Evolutionary conservation across 1,284 basidiomycete genomes (phyloP).

Genomic region (Meira nashicola): DNA sequence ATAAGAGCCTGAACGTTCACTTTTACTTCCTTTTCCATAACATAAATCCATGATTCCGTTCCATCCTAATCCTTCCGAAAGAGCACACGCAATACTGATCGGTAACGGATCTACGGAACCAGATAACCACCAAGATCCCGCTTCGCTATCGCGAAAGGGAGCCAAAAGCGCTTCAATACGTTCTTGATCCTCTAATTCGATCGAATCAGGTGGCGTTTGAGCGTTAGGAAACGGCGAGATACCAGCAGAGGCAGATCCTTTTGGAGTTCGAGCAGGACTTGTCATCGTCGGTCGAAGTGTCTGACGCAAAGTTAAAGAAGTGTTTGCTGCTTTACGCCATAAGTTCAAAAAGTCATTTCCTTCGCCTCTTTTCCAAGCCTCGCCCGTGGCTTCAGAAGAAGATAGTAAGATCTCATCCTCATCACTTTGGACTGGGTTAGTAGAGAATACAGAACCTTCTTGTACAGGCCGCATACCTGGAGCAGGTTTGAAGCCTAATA

Average conservation of each 20-base stretch:
- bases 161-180: background rate
- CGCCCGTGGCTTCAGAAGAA: slow-evolving; percentile 7
- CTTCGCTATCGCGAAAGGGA: slow-evolving; percentile 11
- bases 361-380: slow-evolving; percentile 20
- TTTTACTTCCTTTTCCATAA: slow-evolving; percentile 39
- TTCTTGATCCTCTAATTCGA: background rate
- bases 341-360: slow-evolving; percentile 22
- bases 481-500: background rate
- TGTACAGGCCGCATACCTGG: slow-evolving; percentile 29
- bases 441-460: slow-evolving; percentile 24
- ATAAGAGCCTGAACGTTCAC: slow-evolving; percentile 24
- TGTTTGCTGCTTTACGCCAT: slow-evolving; percentile 12
- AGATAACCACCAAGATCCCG: slow-evolving; percentile 37
- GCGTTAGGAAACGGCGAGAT: background rate
- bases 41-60: slow-evolving; percentile 48
- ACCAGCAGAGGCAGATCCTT: background rate
- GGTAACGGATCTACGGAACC: slow-evolving; percentile 41
- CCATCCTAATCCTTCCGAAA: slow-evolving; percentile 46
- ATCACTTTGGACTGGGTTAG: background rate
- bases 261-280: background rate
- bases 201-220: slow-evolving; percentile 4
- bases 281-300: slow-evolving; percentile 7
- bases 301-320: slow-evolving; percentile 10
- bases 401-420: background rate
- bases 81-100: slow-evolving; percentile 30